Percentiles rank a stretch among this genome's conserved stretches.
Conservation (phyloP, 2,329 filamentous ascomycete species). For the Colletotrichum coccodes region DNA sequence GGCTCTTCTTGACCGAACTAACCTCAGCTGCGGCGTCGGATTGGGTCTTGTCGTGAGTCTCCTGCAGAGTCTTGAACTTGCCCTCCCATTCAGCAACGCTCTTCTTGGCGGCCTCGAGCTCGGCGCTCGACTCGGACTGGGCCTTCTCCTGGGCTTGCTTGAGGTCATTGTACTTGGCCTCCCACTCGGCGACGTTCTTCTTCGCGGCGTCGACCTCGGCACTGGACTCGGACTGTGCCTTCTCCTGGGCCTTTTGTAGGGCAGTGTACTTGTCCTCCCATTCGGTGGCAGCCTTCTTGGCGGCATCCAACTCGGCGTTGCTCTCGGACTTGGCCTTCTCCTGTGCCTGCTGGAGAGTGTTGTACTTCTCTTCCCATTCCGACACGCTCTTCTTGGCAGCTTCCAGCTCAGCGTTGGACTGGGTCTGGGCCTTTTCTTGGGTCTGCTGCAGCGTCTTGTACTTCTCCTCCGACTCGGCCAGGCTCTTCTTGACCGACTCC, state of each 20-base stretch:
- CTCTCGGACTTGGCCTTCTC: slow-evolving; percentile 40
- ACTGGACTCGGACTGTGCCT: slow-evolving; percentile 41
- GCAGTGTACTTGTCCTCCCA: slow-evolving; percentile 43
- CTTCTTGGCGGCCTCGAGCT: slow-evolving; percentile 41
- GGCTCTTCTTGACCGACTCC: slow-evolving; percentile 35
- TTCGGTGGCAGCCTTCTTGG: slow-evolving; percentile 30
- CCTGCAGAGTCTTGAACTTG: slow-evolving; percentile 41
- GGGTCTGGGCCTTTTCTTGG: slow-evolving; percentile 40
- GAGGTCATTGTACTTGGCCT: slow-evolving; percentile 39
- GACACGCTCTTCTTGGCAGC: slow-evolving; percentile 29
- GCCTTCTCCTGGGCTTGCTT: slow-evolving; percentile 38
- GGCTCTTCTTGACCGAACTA: slow-evolving; percentile 40
- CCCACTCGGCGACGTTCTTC: slow-evolving; percentile 39
- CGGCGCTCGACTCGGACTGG: slow-evolving; percentile 34
- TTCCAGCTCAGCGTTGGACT: slow-evolving; percentile 33
- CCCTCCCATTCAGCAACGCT: slow-evolving; percentile 43
- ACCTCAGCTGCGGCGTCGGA: slow-evolving; percentile 44
- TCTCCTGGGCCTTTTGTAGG: slow-evolving; percentile 32
- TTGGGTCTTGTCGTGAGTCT: slow-evolving; percentile 40
- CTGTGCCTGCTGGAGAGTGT: slow-evolving; percentile 35
- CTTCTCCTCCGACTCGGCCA: slow-evolving; percentile 42
- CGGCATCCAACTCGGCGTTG: slow-evolving; percentile 34
- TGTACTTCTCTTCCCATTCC: slow-evolving; percentile 39
- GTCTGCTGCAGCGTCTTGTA: slow-evolving; percentile 37
- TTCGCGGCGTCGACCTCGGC: slow-evolving; percentile 30